Evolutionary conservation across 2,329 filamentous ascomycete genomes (phyloP).

Genomic region (Fusarium napiforme): DNA sequence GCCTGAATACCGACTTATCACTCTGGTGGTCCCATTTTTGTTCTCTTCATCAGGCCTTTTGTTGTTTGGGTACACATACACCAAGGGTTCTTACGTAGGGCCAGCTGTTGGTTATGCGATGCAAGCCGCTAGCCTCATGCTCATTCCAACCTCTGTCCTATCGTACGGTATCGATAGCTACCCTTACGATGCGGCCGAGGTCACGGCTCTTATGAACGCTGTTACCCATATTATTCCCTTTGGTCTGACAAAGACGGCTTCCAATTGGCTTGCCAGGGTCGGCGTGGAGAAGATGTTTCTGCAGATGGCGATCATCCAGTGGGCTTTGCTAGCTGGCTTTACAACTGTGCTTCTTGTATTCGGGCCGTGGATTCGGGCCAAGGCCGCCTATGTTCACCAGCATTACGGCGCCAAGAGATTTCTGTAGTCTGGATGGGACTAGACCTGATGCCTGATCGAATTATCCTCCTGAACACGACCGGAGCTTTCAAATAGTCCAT

Average conservation of each 20-base stretch:
- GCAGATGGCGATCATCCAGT: not conserved
- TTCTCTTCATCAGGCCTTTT: not conserved
- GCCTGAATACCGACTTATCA: not conserved
- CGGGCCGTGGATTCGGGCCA: not conserved
- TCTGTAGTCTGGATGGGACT: not conserved
- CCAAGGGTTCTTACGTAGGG: not conserved
- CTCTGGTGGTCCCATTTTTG: not conserved
- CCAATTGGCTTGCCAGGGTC: not conserved
- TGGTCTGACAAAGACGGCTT: not conserved
- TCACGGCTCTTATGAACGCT: not conserved
- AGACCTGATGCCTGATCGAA: not conserved
- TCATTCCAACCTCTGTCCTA: not conserved
- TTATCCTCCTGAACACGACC: fast-evolving
- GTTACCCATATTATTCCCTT: not conserved
- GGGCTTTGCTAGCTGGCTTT: not conserved
- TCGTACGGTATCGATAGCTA: not conserved
- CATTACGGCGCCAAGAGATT: not conserved
- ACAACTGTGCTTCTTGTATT: not conserved
- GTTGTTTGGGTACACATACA: not conserved
- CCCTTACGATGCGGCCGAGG: not conserved
- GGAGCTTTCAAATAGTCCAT: not conserved
- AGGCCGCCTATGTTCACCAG: not conserved
- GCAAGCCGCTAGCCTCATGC: not conserved
- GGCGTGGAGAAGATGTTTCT: not conserved
- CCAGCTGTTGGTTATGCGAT: not conserved